Conservation (phyloP, 129 eudicot genomes). For the Flaveria robusta region DNA sequence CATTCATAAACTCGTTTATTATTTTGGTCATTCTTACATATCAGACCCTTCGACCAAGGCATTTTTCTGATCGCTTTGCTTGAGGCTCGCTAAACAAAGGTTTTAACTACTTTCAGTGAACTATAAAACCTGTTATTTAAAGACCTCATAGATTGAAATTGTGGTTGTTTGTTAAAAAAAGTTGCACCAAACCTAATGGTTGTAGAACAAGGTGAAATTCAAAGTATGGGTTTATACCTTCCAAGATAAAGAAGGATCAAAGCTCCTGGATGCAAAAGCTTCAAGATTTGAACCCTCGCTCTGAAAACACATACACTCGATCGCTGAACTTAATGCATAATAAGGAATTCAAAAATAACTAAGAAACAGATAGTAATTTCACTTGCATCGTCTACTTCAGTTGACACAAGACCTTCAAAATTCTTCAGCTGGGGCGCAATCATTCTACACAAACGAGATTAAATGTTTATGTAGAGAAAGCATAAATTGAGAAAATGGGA, state of each 20-base stretch:
- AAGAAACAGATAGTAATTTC: constrained; percentile 22
- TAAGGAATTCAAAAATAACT: not conserved
- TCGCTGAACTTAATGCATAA: not conserved
- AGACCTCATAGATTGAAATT: not conserved
- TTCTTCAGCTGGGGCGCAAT: constrained; percentile 78
- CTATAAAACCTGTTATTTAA: not conserved
- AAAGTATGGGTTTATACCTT: constrained; percentile 45
- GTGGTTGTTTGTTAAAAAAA: not conserved
- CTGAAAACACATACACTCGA: constrained; percentile 41
- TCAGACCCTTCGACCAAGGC: not conserved
- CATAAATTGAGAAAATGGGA: not conserved
- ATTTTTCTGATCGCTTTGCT: too few relatives aligned
- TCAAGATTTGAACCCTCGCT: constrained; percentile 71
- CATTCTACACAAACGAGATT: constrained; percentile 56
- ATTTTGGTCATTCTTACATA: not conserved
- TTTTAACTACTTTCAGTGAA: not conserved
- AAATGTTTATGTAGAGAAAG: not conserved
- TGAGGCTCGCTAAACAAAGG: not conserved
- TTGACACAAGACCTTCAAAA: constrained; percentile 75
- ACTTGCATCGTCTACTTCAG: constrained; percentile 60
- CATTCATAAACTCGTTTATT: not conserved
- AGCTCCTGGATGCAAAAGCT: constrained; percentile 52
- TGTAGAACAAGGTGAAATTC: not conserved
- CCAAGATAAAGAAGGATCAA: constrained; percentile 77
- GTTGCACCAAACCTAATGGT: too few relatives aligned